These are phyloP conservation scores for Flaveria trinervia DNA, from an alignment of 129 eudicot genomes.

Conservation along the genomic window DNA sequence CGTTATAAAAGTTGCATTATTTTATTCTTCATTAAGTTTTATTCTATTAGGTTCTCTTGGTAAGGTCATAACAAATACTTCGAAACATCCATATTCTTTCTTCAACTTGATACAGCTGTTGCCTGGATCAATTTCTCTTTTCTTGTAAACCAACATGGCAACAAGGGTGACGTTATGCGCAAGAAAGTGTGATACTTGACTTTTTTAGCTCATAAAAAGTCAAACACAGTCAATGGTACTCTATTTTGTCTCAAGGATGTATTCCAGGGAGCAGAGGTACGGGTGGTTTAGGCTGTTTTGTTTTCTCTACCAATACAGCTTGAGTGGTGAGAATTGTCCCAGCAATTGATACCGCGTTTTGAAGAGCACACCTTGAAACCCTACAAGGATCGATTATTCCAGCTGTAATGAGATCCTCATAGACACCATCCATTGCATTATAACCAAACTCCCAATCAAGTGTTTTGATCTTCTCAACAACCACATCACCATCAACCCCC, in stretches of 20 bases:
- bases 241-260: conserved; percentile 35
- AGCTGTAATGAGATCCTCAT: conserved; percentile 69
- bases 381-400: conserved; percentile 87
- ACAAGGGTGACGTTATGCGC: not conserved
- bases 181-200: conserved; percentile 16
- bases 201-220: conserved; percentile 10
- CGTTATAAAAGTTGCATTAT: too few species aligned
- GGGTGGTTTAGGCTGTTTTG: conserved; percentile 53
- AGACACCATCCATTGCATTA: conserved; percentile 71
- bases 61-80: not conserved
- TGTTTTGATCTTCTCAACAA: conserved; percentile 60
- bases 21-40: too few species aligned
- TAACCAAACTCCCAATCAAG: conserved; percentile 69
- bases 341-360: conserved; percentile 85
- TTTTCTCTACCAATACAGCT: conserved; percentile 76
- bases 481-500: conserved; percentile 78
- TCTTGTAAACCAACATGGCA: not conserved
- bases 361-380: conserved; percentile 78
- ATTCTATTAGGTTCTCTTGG: too few species aligned
- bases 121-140: not conserved
- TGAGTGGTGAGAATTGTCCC: conserved; percentile 76
- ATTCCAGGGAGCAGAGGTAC: conserved; percentile 79
- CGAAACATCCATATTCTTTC: not conserved
- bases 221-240: not conserved
- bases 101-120: conserved; percentile 3